Conservation (phyloP, 163 green algal species). For the Scenedesmus sp. region DNA sequence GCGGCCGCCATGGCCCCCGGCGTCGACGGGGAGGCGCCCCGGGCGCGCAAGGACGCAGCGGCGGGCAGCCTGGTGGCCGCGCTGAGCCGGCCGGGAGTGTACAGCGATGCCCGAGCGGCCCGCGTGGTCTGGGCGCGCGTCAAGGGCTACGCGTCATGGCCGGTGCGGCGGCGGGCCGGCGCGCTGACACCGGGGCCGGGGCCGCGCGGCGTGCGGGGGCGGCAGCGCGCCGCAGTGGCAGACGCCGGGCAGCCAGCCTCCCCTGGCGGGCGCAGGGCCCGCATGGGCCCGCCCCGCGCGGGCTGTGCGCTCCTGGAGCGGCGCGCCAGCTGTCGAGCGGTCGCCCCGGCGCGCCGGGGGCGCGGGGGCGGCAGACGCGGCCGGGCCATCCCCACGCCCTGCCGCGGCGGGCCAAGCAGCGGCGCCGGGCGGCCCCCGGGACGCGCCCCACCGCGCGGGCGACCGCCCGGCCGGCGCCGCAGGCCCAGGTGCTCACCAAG, state of each 20-base stretch:
- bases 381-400: not conserved
- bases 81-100: not conserved
- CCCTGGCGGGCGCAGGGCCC: too few relatives aligned
- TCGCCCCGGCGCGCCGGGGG: too few relatives aligned
- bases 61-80: too few relatives aligned
- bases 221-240: not conserved
- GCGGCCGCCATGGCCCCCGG: too few relatives aligned
- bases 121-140: slow-evolving; percentile 79
- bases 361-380: too few relatives aligned
- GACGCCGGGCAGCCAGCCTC: not conserved
- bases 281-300: too few relatives aligned
- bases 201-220: too few relatives aligned
- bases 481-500: slow-evolving; percentile 77
- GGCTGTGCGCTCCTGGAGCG: not conserved
- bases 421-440: too few relatives aligned
- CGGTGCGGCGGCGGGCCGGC: slow-evolving; percentile 57
- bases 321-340: not conserved
- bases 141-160: slow-evolving; percentile 86
- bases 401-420: not conserved
- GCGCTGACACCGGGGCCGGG: not conserved
- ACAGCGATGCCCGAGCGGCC: slow-evolving; percentile 41
- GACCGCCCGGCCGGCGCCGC: not conserved
- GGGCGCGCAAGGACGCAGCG: too few relatives aligned
- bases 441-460: not conserved
- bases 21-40: too few relatives aligned